A percentile compares a stretch with the other conserved stretches of the same genome.
Evolutionary conservation across 1,284 basidiomycete species (phyloP).

Genomic region (Rhizoctonia solani): DNA sequence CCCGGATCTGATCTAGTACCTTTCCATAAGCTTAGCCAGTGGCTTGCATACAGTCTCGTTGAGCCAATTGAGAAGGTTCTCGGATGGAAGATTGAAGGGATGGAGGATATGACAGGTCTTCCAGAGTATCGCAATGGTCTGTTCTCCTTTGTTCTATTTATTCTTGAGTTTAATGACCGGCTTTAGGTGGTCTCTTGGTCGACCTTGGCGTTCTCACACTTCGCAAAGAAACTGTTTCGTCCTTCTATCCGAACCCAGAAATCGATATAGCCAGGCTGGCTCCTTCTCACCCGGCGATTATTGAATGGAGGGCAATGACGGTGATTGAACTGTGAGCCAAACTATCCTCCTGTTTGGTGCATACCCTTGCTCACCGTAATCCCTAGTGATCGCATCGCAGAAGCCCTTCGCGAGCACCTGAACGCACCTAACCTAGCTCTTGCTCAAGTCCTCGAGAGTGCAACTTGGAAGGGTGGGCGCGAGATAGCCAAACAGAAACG

Average conservation of each 20-base stretch:
- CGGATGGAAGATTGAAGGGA: constrained; percentile 74
- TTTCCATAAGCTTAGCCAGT: constrained; percentile 95
- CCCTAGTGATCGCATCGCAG: constrained; percentile 76
- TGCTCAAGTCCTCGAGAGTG: constrained; percentile 89
- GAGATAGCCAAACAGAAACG: constrained; percentile 85
- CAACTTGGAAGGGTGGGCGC: constrained; percentile 94
- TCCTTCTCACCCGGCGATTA: constrained; percentile 84
- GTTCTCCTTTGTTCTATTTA: constrained; percentile 17
- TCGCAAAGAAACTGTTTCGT: constrained; percentile 49
- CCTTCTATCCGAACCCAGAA: constrained; percentile 51
- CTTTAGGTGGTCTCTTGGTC: constrained; percentile 78
- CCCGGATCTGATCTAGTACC: constrained; percentile 78
- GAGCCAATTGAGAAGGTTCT: constrained; percentile 80
- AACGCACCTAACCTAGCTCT: constrained; percentile 61
- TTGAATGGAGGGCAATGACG: constrained; percentile 95
- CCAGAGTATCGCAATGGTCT: constrained; percentile 89
- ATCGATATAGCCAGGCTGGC: constrained; percentile 64
- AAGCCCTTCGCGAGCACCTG: constrained; percentile 59
- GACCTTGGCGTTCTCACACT: constrained; percentile 80
- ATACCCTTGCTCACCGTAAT: constrained; percentile 1
- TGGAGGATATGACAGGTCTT: constrained; percentile 80
- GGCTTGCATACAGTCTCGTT: constrained; percentile 87
- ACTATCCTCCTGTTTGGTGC: neutral
- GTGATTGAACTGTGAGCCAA: constrained; percentile 84
- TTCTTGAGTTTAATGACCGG: neutral